Evolutionary conservation across 1,139 yeast species (phyloP), one percentile per base, ranked within the genome.

Genomic region (Debaryomycetaceae sp.): DNA sequence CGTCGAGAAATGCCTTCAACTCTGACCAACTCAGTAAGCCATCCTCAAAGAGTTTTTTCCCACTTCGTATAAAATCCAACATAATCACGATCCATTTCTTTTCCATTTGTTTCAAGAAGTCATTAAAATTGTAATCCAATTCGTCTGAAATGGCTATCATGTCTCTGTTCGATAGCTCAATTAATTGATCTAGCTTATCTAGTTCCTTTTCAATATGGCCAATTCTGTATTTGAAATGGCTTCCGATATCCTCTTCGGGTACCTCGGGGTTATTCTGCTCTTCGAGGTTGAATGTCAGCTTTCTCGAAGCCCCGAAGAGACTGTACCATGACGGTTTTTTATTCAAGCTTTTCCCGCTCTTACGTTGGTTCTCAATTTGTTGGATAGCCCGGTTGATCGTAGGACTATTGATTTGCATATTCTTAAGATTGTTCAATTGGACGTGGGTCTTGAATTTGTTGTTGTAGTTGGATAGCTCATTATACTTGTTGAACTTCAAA

Each of bases 261-360:
- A 24, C 36, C 5, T 41, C 40, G 6, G 9, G 13, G 11, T 29
- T 20, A 36, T 14, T 39, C 20, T 39, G 27, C 2, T 40, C 35
- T 29, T 39, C 42, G 20, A 38, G 24, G 29, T 36, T 20, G 24
- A 40, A 43, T 11, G 40, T 42, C 4, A 33, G 13, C 33, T 43
- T 42, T 22, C 40, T 43, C 9, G 39, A 36, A 5, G 78, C 78
- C 1, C 78, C 79, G 55, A 74, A 74, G 9, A 74, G 55, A 7
- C 76, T 76, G 49, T 72, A 73, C 78, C 78, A 74, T 24, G 75
- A 63, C 45, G 69, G 66, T 48, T 70, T 71, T 6, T 55, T 46
- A 5, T 46, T 36, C 37, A 55, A 50, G 13, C 37, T 40, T 4
- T 51, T 42, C 6, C 50, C 56, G 14, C 42, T 53, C 29, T 52